phyloP scores from a whole-genome alignment of 257 asterid species.

The Orobanche coerulescens region DNA sequence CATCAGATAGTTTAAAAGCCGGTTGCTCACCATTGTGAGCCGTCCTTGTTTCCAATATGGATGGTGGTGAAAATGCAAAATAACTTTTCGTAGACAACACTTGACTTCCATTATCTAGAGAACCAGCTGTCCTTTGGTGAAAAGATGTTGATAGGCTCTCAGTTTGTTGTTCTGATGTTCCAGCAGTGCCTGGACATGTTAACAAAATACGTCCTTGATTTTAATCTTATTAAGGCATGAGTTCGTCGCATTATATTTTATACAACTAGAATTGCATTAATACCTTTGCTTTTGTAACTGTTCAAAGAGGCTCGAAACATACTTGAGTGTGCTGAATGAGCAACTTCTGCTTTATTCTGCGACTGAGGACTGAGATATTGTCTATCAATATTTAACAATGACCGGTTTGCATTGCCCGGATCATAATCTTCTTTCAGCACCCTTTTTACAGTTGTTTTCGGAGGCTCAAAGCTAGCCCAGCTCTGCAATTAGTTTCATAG shows the following conservation, averaged over 20 bases:
- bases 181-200: conserved; percentile 34
- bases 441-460: conserved; percentile 76
- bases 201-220: conserved; percentile 11
- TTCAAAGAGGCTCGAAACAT: conserved; percentile 28
- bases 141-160: conserved; percentile 26
- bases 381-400: conserved; percentile 36
- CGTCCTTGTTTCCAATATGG: conserved; percentile 24
- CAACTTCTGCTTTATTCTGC: conserved; percentile 37
- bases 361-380: conserved; percentile 37
- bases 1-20: conserved; percentile 25
- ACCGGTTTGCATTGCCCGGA: conserved; percentile 37
- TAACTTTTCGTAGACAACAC: conserved; percentile 25
- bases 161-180: conserved; percentile 28
- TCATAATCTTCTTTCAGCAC: conserved; percentile 44
- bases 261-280: conserved; percentile 16
- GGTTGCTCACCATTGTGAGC: conserved; percentile 26
- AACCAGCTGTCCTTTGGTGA: conserved; percentile 30
- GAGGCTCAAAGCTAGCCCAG: conserved; percentile 62
- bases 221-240: conserved; percentile 12
- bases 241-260: not conserved
- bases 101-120: conserved; percentile 28
- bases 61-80: conserved; percentile 23
- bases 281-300: conserved; percentile 45
- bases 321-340: conserved; percentile 26
- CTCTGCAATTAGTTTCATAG: conserved; percentile 44